Percentiles rank a stretch among this genome's conserved stretches.
Evolutionary conservation across 257 asterid species (phyloP).

Genomic region (Pogostemon cablin): DNA sequence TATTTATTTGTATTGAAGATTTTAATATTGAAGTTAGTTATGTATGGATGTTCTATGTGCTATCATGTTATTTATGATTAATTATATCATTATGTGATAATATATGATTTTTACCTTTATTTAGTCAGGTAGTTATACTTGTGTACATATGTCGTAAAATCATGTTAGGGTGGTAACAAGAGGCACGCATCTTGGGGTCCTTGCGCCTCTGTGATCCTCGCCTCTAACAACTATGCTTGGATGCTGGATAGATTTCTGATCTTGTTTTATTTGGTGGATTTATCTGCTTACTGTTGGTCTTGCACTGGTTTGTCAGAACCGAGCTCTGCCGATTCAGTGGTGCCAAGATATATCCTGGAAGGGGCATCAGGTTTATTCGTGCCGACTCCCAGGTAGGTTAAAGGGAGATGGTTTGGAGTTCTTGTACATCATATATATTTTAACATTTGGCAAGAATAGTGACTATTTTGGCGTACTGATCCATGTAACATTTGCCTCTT

Average conservation of each 20-base stretch:
- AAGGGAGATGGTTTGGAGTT: neutral
- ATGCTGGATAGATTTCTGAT: neutral
- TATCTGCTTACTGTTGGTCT: neutral
- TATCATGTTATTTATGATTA: too few relatives aligned
- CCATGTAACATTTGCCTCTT: neutral
- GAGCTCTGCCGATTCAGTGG: conserved; percentile 87
- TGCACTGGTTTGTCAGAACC: conserved; percentile 52
- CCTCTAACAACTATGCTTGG: too few relatives aligned
- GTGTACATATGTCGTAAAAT: too few relatives aligned
- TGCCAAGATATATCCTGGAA: conserved; percentile 83
- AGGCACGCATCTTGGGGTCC: too few relatives aligned
- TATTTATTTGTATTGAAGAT: too few relatives aligned
- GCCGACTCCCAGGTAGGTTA: conserved; percentile 67
- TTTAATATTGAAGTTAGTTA: too few relatives aligned
- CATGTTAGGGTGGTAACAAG: too few relatives aligned
- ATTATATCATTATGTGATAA: too few relatives aligned
- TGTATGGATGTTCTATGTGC: too few relatives aligned
- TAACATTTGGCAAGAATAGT: neutral
- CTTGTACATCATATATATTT: neutral
- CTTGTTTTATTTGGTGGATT: neutral
- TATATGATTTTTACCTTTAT: too few relatives aligned
- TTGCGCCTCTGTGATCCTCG: too few relatives aligned
- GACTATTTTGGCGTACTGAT: neutral
- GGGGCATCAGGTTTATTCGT: conserved; percentile 73
- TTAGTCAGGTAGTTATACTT: too few relatives aligned